phyloP scores from a whole-genome alignment of 768 basidiomycete genomes.

The Hemileccinum rubropunctum region DNA sequence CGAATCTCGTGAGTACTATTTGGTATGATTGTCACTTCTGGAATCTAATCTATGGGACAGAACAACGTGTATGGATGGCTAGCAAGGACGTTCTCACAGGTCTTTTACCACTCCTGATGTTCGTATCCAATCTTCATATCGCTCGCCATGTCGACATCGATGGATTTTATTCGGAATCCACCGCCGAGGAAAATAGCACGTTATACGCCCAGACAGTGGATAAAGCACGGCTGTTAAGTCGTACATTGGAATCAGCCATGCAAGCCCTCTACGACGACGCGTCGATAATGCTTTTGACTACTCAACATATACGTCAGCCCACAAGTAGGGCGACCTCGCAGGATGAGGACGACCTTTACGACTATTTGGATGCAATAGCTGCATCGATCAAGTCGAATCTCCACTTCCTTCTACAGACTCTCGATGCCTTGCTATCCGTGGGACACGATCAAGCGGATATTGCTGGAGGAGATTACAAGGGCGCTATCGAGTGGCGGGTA shows the following conservation, averaged over 20 bases:
- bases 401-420: slow-evolving; percentile 50
- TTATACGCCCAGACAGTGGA: slow-evolving; percentile 65
- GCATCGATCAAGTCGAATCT: slow-evolving; percentile 57
- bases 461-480: slow-evolving; percentile 67
- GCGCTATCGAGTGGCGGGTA: slow-evolving; percentile 75
- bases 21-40: background rate
- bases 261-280: slow-evolving; percentile 78
- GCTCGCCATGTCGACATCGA: slow-evolving; percentile 84
- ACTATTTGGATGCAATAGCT: slow-evolving; percentile 48
- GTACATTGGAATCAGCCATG: slow-evolving; percentile 64
- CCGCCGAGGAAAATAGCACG: slow-evolving; percentile 40
- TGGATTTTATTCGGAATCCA: slow-evolving; percentile 54
- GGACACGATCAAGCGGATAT: slow-evolving; percentile 72
- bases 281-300: slow-evolving; percentile 52
- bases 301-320: slow-evolving; percentile 41
- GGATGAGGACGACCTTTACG: slow-evolving; percentile 28
- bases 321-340: slow-evolving; percentile 1
- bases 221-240: slow-evolving; percentile 62
- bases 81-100: slow-evolving; percentile 54
- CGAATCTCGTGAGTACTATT: slow-evolving; percentile 24
- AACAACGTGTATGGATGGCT: slow-evolving; percentile 29
- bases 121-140: slow-evolving; percentile 70
- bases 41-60: slow-evolving; percentile 16
- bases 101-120: slow-evolving; percentile 55
- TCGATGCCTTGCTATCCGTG: slow-evolving; percentile 59